A percentile compares a stretch with the other conserved stretches of the same genome.
Conservation (phyloP, 2,329 filamentous ascomycete genomes). For the Nannizzia gypsea region DNA sequence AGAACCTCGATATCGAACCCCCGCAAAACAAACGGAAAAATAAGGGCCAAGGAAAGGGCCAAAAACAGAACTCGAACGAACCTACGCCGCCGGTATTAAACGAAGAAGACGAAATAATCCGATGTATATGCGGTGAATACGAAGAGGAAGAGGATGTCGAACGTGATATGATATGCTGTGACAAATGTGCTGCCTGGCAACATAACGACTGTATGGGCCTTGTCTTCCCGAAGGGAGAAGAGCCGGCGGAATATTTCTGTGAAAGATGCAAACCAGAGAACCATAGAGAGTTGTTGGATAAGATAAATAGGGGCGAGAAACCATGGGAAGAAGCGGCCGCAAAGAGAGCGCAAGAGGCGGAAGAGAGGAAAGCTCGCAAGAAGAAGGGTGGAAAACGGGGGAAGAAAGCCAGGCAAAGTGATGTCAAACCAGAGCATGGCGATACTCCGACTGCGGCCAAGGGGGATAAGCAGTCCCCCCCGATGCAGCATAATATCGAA, state of each 20-base stretch:
- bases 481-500: constrained; percentile 22
- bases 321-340: constrained; percentile 67
- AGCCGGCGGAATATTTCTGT: constrained; percentile 80
- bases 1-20: constrained; percentile 65
- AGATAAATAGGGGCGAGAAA: constrained; percentile 66
- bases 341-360: constrained; percentile 50
- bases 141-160: constrained; percentile 76
- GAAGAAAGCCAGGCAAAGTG: constrained; percentile 57
- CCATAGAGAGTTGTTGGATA: constrained; percentile 68
- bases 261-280: constrained; percentile 77
- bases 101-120: constrained; percentile 62
- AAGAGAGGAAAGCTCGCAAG: constrained; percentile 46
- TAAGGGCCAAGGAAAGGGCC: constrained; percentile 36
- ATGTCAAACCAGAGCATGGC: constrained; percentile 40
- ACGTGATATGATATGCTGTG: constrained; percentile 91
- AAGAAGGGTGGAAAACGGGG: constrained; percentile 45
- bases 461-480: constrained; percentile 19
- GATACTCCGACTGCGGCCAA: constrained; percentile 21
- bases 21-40: constrained; percentile 36
- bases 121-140: constrained; percentile 83
- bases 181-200: constrained; percentile 87
- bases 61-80: constrained; percentile 38
- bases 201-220: constrained; percentile 94
- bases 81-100: constrained; percentile 35
- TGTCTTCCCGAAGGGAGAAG: constrained; percentile 60